Evolutionary conservation across 768 basidiomycete species (phyloP).

Genomic region (Psilocybe subaeruginosa): DNA sequence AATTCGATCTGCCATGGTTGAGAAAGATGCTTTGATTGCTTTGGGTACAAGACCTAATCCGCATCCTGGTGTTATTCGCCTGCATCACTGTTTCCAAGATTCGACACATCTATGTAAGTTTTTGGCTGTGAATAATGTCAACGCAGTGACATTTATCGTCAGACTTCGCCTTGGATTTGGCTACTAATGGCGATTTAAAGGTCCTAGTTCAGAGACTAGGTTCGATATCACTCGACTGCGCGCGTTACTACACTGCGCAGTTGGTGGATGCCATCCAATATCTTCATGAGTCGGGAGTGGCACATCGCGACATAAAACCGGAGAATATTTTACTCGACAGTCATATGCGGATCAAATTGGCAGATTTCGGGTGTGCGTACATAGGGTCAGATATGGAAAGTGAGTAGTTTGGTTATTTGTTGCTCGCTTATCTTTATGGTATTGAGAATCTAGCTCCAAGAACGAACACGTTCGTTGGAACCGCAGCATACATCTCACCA

Average conservation of each 20-base stretch:
- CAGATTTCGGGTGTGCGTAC: conserved; percentile 95
- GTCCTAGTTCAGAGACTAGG: conserved; percentile 74
- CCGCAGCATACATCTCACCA: conserved; percentile 29
- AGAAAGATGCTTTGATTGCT: conserved; percentile 76
- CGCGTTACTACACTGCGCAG: conserved; percentile 88
- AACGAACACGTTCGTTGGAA: conserved; percentile 35
- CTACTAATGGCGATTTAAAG: conserved; percentile 79
- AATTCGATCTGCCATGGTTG: conserved; percentile 74
- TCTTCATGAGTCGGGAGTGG: conserved; percentile 89
- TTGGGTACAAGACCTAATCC: conserved; percentile 55
- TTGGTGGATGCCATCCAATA: conserved; percentile 86
- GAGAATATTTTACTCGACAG: conserved; percentile 91
- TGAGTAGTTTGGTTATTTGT: conserved; percentile 32
- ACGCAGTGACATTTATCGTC: conserved; percentile 14
- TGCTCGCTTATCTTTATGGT: conserved; percentile 3
- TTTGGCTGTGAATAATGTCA: background rate
- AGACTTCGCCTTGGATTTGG: conserved; percentile 84
- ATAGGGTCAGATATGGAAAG: conserved; percentile 58
- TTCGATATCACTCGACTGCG: conserved; percentile 79
- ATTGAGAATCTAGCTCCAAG: conserved; percentile 23
- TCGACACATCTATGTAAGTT: conserved; percentile 80
- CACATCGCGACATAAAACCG: conserved; percentile 89
- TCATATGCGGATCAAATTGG: conserved; percentile 88
- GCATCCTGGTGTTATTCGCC: conserved; percentile 81
- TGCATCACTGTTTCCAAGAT: conserved; percentile 88